A percentile compares a stretch with the other conserved stretches of the same genome.
Evolutionary conservation across 169 alveolate genomes (phyloP).

Genomic region (Miamiensis avidus): DNA sequence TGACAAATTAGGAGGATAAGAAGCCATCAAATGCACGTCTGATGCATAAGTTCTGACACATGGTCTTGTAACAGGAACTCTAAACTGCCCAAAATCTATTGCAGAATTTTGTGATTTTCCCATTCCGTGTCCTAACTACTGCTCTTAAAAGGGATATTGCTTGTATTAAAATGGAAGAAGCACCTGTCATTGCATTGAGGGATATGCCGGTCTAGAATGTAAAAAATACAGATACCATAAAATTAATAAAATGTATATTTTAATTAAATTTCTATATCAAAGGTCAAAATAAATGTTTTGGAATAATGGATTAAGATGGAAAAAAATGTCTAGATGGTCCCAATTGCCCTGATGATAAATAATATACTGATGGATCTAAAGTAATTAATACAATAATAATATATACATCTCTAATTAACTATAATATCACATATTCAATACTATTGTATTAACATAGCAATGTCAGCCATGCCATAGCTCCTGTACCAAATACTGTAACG

Average conservation of each 20-base stretch:
- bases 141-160: background rate
- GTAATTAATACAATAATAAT: no score
- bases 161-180: no score
- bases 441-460: background rate
- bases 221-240: no score
- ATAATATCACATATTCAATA: no score
- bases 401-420: no score
- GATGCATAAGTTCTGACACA: background rate
- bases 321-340: background rate
- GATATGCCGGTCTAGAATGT: background rate
- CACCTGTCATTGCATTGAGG: background rate
- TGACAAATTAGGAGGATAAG: background rate
- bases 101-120: background rate
- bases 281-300: background rate
- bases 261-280: no score
- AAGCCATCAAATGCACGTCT: background rate
- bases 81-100: background rate
- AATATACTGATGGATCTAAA: background rate
- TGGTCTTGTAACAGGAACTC: background rate
- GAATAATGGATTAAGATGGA: background rate
- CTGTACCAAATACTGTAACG: background rate
- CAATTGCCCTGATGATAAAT: no score
- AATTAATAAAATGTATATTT: no score
- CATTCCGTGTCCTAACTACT: background rate
- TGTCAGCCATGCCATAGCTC: background rate